A percentile compares a stretch with the other conserved stretches of the same genome.
Conservation (phyloP, 108 stramenopile genomes). For the Nitzschia sp. region DNA sequence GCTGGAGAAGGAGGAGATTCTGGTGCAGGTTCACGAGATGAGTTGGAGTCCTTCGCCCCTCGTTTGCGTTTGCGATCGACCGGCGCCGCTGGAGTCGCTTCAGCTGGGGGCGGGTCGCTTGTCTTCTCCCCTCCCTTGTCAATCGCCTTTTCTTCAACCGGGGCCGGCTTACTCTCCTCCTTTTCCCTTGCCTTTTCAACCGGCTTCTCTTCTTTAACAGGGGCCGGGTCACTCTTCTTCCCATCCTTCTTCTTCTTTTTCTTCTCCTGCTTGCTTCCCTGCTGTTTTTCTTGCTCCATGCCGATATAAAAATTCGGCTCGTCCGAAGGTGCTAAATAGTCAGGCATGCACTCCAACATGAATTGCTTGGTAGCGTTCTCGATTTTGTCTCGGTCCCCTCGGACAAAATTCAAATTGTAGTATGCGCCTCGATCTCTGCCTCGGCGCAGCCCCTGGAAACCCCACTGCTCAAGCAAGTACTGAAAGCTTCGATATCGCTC, state of each 20-base stretch:
- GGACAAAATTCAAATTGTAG: neutral
- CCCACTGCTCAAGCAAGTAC: constrained; percentile 16
- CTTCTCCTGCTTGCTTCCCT: too few relatives aligned
- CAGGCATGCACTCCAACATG: neutral
- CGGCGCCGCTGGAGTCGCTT: neutral
- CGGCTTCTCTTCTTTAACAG: too few relatives aligned
- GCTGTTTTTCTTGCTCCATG: neutral
- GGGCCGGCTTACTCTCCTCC: too few relatives aligned
- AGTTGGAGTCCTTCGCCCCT: neutral
- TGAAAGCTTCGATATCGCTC: constrained; percentile 36
- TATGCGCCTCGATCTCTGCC: constrained; percentile 6
- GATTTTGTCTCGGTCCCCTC: neutral
- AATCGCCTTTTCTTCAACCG: too few relatives aligned
- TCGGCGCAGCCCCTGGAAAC: neutral
- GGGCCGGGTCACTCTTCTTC: too few relatives aligned
- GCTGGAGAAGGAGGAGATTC: too few relatives aligned
- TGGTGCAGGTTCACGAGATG: neutral
- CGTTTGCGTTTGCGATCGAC: neutral
- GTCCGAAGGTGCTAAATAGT: neutral
- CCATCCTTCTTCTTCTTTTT: too few relatives aligned
- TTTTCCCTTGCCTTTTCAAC: too few relatives aligned
- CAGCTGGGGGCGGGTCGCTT: neutral
- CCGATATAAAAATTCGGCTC: constrained; percentile 8
- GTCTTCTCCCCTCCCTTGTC: too few relatives aligned
- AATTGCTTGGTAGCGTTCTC: constrained; percentile 6